Conservation (phyloP, 495 filamentous ascomycete genomes). For the Penicillium mononematosum region DNA sequence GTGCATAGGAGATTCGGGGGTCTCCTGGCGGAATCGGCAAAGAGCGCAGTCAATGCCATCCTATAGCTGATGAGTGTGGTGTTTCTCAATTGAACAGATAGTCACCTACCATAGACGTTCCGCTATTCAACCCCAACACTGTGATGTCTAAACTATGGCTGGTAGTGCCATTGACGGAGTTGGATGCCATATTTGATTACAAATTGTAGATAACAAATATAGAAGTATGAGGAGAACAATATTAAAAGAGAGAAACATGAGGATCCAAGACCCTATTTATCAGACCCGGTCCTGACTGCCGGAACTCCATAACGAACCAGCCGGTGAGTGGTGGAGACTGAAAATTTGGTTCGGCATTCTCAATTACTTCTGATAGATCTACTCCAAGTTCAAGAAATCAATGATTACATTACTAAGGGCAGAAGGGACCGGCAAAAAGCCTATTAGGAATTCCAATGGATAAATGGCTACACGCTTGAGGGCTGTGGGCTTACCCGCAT, state of each 20-base stretch:
- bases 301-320: neutral
- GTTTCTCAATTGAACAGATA: neutral
- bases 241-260: neutral
- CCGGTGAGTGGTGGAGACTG: constrained; percentile 7
- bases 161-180: constrained; percentile 2
- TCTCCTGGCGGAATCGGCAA: constrained; percentile 50
- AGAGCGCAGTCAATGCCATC: constrained; percentile 54
- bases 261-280: constrained; percentile 4
- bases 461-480: constrained; percentile 24
- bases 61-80: constrained; percentile 15
- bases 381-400: no score
- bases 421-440: constrained; percentile 24
- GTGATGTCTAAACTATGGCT: constrained; percentile 37
- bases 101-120: constrained; percentile 39
- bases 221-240: neutral
- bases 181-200: neutral
- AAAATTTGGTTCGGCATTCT: constrained; percentile 2
- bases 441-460: constrained; percentile 14
- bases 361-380: constrained; percentile 2
- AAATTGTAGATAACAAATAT: neutral
- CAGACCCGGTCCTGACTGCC: neutral
- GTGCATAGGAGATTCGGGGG: constrained; percentile 48
- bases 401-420: neutral
- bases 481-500: constrained; percentile 6
- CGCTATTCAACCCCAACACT: constrained; percentile 52